phyloP scores from a whole-genome alignment of 768 basidiomycete genomes.

The Panellus pusillus region DNA sequence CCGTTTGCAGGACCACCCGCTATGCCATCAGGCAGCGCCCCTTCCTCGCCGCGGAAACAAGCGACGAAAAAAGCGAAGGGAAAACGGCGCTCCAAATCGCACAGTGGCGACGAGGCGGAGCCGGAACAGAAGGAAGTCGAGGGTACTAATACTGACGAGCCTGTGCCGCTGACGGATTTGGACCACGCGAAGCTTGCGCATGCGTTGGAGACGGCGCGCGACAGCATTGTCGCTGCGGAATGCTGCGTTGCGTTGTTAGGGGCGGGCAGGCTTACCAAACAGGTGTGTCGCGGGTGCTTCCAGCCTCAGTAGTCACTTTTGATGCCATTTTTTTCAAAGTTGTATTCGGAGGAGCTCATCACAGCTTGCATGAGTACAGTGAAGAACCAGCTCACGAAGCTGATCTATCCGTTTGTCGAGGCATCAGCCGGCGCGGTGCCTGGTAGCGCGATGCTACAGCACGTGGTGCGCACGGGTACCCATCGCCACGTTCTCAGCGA shows the following conservation, averaged over 20 bases:
- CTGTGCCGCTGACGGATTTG: conserved; percentile 38
- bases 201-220: conserved; percentile 60
- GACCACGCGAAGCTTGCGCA: conserved; percentile 52
- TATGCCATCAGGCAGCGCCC: conserved; percentile 30
- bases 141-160: conserved; percentile 22
- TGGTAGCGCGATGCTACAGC: conserved; percentile 49
- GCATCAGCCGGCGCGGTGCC: conserved; percentile 46
- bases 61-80: conserved; percentile 36
- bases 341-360: conserved; percentile 95
- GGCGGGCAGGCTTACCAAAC: conserved; percentile 80
- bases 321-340: conserved; percentile 39
- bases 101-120: conserved; percentile 40
- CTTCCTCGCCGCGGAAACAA: conserved; percentile 35
- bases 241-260: conserved; percentile 77
- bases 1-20: conserved; percentile 50
- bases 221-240: conserved; percentile 81
- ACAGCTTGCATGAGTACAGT: conserved; percentile 71
- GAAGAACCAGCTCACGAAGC: conserved; percentile 76
- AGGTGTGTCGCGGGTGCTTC: conserved; percentile 48
- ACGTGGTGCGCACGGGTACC: conserved; percentile 47
- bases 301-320: conserved; percentile 1
- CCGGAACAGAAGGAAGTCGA: conserved; percentile 31
- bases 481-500: conserved; percentile 58
- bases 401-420: conserved; percentile 88
- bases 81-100: conserved; percentile 44